A percentile compares a stretch with the other conserved stretches of the same genome.
Evolutionary conservation across 495 filamentous ascomycete genomes (phyloP).

Genomic region (Xylaria sp.): DNA sequence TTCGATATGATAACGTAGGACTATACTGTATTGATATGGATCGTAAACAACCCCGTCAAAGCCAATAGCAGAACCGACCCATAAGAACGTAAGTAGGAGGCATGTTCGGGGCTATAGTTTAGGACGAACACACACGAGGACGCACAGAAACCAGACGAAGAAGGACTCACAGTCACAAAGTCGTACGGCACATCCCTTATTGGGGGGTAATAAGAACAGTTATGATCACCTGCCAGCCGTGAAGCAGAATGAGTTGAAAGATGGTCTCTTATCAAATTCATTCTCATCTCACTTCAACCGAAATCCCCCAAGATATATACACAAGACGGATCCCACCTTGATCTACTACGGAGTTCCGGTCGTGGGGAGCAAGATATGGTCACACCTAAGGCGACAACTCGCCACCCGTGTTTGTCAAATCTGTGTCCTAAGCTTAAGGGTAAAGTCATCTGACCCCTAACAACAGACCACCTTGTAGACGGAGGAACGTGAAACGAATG

Average conservation of each 20-base stretch:
- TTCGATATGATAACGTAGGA: background rate
- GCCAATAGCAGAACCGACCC: background rate
- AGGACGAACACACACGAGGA: background rate
- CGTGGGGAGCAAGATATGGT: background rate
- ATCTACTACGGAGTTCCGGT: background rate
- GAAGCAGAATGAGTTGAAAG: background rate
- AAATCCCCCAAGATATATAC: background rate
- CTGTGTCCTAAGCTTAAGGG: background rate
- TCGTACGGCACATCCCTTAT: background rate
- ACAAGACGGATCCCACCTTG: background rate
- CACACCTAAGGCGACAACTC: constrained; percentile 3
- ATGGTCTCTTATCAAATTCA: background rate
- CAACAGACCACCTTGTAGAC: background rate
- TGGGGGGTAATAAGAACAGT: background rate
- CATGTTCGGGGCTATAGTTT: background rate
- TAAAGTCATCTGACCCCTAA: constrained; percentile 6
- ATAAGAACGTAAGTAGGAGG: background rate
- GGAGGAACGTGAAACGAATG: background rate
- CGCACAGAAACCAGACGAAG: background rate
- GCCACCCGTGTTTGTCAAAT: constrained; percentile 6
- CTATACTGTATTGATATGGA: background rate
- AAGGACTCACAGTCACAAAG: background rate
- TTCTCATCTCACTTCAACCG: background rate
- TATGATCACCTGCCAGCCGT: background rate
- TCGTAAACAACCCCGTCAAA: background rate